phyloP scores from a whole-genome alignment of 805 yeast species.

The Cyberlindnera veronae region DNA sequence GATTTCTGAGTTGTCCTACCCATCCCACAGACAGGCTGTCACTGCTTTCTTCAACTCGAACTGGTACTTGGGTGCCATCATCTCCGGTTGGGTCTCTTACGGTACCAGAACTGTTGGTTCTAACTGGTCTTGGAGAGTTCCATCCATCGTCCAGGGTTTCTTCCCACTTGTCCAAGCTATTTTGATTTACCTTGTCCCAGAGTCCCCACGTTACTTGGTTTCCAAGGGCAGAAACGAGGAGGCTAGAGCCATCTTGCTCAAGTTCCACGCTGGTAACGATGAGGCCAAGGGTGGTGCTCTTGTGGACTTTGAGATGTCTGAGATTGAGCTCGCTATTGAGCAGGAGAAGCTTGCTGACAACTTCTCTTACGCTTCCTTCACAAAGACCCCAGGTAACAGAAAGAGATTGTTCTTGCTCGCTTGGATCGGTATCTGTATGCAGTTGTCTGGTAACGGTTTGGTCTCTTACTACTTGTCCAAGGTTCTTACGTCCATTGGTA shows the following conservation, averaged over 20 bases:
- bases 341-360: conserved; percentile 35
- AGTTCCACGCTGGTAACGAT: conserved; percentile 37
- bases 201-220: conserved; percentile 45
- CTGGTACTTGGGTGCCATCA: conserved; percentile 52
- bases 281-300: conserved; percentile 27
- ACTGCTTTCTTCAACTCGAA: conserved; percentile 48
- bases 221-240: conserved; percentile 40
- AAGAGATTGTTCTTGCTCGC: conserved; percentile 38
- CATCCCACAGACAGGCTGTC: conserved; percentile 38
- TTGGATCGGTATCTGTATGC: conserved; percentile 33
- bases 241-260: conserved; percentile 40
- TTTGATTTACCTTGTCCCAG: conserved; percentile 42
- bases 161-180: conserved; percentile 42
- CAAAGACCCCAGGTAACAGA: conserved; percentile 37
- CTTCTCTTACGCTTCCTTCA: conserved; percentile 37
- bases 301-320: conserved; percentile 39
- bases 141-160: conserved; percentile 47
- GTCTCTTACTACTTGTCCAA: conserved; percentile 48
- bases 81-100: conserved; percentile 50
- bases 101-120: conserved; percentile 36
- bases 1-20: conserved; percentile 50
- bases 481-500: conserved; percentile 52
- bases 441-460: conserved; percentile 49
- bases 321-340: conserved; percentile 39
- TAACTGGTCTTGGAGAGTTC: conserved; percentile 51